These are phyloP conservation scores for Hemileccinum impolitum DNA, from an alignment of 768 basidiomycete species.

Conservation along the genomic window DNA sequence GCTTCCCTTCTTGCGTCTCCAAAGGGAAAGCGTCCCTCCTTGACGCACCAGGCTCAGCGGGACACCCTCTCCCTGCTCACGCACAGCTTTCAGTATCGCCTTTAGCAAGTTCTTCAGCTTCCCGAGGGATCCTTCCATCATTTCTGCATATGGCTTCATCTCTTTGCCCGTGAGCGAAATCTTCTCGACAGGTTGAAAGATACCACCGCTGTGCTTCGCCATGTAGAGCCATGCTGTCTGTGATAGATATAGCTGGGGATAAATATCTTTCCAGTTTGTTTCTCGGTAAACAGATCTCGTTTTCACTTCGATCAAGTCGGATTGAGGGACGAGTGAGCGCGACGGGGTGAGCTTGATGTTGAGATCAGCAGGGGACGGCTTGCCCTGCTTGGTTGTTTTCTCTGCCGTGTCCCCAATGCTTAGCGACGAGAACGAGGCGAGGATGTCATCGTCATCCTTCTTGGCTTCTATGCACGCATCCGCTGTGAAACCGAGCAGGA, in stretches of 20 bases:
- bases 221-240: slow-evolving; percentile 61
- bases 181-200: slow-evolving; percentile 50
- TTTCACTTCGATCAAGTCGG: slow-evolving; percentile 34
- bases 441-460: slow-evolving; percentile 23
- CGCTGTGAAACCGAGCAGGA: slow-evolving; percentile 58
- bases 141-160: slow-evolving; percentile 22
- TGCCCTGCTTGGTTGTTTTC: background rate
- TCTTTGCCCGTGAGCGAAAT: slow-evolving; percentile 32
- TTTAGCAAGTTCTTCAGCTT: slow-evolving; percentile 29
- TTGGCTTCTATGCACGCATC: slow-evolving; percentile 36
- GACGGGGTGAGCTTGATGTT: slow-evolving; percentile 24
- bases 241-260: slow-evolving; percentile 67
- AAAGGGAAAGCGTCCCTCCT: slow-evolving; percentile 43
- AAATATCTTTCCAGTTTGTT: slow-evolving; percentile 57
- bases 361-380: slow-evolving; percentile 3
- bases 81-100: slow-evolving; percentile 45
- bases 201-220: slow-evolving; percentile 54
- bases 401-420: slow-evolving; percentile 10
- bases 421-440: slow-evolving; percentile 24
- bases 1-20: slow-evolving; percentile 38
- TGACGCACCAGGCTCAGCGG: slow-evolving; percentile 55
- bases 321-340: slow-evolving; percentile 33
- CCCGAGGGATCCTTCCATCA: slow-evolving; percentile 17
- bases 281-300: slow-evolving; percentile 29
- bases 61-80: slow-evolving; percentile 49